phyloP scores from a whole-genome alignment of 2,329 filamentous ascomycete genomes.

The Aurifilum marmelostoma region DNA sequence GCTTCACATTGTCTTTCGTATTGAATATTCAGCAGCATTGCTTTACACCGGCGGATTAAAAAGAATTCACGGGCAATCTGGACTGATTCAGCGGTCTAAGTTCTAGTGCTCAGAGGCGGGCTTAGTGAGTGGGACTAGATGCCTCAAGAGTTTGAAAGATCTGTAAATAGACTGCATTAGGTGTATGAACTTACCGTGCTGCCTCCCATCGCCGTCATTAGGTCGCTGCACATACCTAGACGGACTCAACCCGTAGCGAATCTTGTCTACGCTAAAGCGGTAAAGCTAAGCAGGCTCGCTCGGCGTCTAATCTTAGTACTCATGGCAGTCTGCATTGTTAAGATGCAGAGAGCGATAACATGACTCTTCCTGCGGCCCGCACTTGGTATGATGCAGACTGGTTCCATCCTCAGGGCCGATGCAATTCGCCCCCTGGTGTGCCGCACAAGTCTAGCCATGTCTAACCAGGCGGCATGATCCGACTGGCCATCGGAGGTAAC shows the following conservation, averaged over 20 bases:
- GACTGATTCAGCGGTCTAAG: background rate
- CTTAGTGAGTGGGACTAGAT: background rate
- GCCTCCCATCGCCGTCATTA: background rate
- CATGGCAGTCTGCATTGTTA: background rate
- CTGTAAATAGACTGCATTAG: background rate
- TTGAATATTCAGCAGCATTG: background rate
- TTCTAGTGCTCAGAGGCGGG: no score
- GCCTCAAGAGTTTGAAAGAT: background rate
- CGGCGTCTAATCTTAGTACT: background rate
- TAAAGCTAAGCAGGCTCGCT: background rate
- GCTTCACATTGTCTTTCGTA: background rate
- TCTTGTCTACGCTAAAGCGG: background rate
- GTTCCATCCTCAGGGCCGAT: background rate
- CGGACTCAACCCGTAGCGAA: background rate
- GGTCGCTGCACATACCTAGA: background rate
- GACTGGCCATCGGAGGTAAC: constrained; percentile 22
- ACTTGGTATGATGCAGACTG: background rate
- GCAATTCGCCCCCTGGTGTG: background rate
- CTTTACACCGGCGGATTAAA: background rate
- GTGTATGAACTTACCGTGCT: background rate
- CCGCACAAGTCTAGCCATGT: background rate
- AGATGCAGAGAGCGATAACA: background rate
- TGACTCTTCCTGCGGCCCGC: background rate
- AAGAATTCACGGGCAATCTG: background rate
- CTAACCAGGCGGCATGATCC: constrained; percentile 18